A percentile compares a stretch with the other conserved stretches of the same genome.
phyloP scores from a whole-genome alignment of 2,329 filamentous ascomycete species.

The Xylaria sp. region DNA sequence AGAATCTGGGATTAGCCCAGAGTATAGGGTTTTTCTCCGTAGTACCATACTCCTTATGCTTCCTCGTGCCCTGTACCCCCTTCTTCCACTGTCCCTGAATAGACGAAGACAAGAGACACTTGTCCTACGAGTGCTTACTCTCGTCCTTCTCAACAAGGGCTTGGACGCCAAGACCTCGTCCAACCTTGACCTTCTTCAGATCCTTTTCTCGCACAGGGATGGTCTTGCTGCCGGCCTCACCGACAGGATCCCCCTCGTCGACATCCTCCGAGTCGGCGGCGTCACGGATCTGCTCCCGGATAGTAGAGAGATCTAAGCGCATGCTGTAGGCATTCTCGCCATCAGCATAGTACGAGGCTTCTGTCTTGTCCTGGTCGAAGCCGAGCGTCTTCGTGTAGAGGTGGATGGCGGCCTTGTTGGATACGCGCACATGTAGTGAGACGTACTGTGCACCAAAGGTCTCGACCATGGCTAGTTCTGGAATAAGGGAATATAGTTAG shows the following conservation, averaged over 20 bases:
- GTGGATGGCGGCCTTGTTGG: conserved; percentile 89
- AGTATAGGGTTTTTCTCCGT: not conserved
- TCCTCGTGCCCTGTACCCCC: not conserved
- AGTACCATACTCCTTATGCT: not conserved
- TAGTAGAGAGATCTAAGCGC: conserved; percentile 79
- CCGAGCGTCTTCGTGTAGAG: conserved; percentile 93
- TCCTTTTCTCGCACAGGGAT: conserved; percentile 53
- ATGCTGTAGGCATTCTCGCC: conserved; percentile 96
- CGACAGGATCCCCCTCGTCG: conserved; percentile 77
- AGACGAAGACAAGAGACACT: not conserved
- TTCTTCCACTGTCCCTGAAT: not conserved
- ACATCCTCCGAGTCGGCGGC: conserved; percentile 56
- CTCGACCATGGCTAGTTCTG: conserved; percentile 96
- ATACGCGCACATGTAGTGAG: conserved; percentile 93
- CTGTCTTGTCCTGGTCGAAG: conserved; percentile 87
- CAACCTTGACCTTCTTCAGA: conserved; percentile 88
- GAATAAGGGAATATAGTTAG: conserved; percentile 20
- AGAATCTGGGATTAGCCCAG: no score
- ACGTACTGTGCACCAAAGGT: conserved; percentile 92
- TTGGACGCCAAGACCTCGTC: conserved; percentile 80
- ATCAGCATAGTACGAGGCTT: conserved; percentile 94
- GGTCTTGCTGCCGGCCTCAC: conserved; percentile 57
- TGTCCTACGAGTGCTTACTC: conserved; percentile 58
- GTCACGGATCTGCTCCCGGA: conserved; percentile 66
- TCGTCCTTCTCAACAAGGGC: conserved; percentile 80